Evolutionary conservation across 805 yeast genomes (phyloP), one percentile per base, ranked within the genome.

Genomic region (Saturnispora saitoi): DNA sequence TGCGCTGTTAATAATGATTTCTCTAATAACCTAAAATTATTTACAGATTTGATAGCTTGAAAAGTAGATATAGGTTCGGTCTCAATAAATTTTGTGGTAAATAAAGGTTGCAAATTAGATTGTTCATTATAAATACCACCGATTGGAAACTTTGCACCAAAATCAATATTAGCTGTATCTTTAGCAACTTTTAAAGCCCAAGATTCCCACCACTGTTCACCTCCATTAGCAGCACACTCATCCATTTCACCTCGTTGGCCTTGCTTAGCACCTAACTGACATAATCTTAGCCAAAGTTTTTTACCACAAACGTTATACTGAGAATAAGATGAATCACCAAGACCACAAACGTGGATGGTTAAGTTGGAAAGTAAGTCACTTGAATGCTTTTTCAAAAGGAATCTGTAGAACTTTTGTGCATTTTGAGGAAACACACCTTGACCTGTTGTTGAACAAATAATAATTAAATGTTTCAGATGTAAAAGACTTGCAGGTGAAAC

Each of bases 311-410:
- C 81, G 65, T 93, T 91, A 67, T 79, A 93, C 54, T 83, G 77
- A 4, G 95, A 86, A 62, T 93, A 93, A 1, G 95, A 83, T 0
- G 95, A 83, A 63, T 93, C 98, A 24, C 99, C 99, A 1, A 93
- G 67, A 0, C 99, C 99, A 59, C 93, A 84, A 2, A 88, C 75
- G 2, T 91, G 77, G 55, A 89, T 71, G 15, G 69, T 64, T 10
- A 86, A 56, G 59, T 82, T 86, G 53, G 73, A 72, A 36, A 91
- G 66, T 29, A 87, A 66, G 56, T 78, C 78, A 0, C 55, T 28
- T 0, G 69, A 93, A 54, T 79, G 80, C 60, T 75, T 78, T 60
- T 76, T 78, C 49, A 87, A 74, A 56, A 93, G 64, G 52, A 83
- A 79, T 54, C 74, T 72, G 95, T 96, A 85, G 53, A 91, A 77